A percentile compares a stretch with the other conserved stretches of the same genome.
These are phyloP conservation scores for Fagopyrum tataricum DNA, from an alignment of 148 eudicot genomes.

Conservation along the genomic window DNA sequence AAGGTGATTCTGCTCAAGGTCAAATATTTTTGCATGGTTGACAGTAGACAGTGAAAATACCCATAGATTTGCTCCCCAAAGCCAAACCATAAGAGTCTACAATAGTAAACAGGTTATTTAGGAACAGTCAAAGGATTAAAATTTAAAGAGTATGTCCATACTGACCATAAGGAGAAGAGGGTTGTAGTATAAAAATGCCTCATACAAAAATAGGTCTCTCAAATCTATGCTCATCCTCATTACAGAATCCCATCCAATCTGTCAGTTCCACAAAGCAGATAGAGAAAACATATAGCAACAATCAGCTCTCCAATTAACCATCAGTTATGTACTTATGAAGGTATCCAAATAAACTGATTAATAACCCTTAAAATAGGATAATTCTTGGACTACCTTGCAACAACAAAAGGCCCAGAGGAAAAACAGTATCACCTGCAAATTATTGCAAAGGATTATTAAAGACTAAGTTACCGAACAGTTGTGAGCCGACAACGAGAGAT, in stretches of 20 bases:
- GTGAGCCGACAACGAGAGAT: neutral
- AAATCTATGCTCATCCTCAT: conserved; percentile 94
- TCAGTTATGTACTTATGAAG: neutral
- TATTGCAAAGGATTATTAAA: conserved; percentile 5
- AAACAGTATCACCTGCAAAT: conserved; percentile 65
- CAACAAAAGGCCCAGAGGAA: conserved; percentile 77
- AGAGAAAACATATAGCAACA: neutral
- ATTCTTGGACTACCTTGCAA: conserved; percentile 57
- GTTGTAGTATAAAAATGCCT: conserved; percentile 94
- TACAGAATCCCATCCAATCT: conserved; percentile 97
- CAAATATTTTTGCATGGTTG: conserved; percentile 81
- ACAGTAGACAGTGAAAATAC: conserved; percentile 68
- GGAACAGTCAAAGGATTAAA: neutral
- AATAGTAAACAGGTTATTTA: conserved; percentile 16
- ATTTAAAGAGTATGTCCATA: conserved; percentile 16
- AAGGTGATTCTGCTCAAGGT: conserved; percentile 80
- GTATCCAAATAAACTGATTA: neutral
- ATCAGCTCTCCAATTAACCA: conserved; percentile 11
- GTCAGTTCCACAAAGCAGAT: conserved; percentile 15
- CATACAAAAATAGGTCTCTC: conserved; percentile 87
- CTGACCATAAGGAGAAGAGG: conserved; percentile 94
- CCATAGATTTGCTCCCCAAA: conserved; percentile 94
- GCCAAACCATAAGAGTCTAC: conserved; percentile 93
- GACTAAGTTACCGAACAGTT: neutral
- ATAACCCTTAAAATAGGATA: neutral